Conservation (phyloP, 306 rosid genomes). For the Datisca glomerata region DNA sequence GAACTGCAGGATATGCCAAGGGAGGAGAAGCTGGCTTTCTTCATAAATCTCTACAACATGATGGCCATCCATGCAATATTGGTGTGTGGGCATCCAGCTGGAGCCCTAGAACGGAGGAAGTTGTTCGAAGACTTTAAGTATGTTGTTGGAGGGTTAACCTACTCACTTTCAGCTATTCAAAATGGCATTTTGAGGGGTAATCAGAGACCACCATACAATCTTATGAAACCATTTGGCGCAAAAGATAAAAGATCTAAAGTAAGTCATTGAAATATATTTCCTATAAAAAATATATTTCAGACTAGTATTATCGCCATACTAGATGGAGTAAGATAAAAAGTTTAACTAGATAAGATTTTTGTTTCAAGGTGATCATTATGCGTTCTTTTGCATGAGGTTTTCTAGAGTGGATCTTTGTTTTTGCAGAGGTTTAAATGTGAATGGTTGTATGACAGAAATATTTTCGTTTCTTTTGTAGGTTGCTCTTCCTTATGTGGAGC, state of each 20-base stretch:
- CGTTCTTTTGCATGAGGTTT: too few relatives aligned
- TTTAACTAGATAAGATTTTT: too few relatives aligned
- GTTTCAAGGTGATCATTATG: too few relatives aligned
- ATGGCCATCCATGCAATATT: conserved; percentile 85
- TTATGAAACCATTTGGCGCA: conserved; percentile 77
- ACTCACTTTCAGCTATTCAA: conserved; percentile 82
- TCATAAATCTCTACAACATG: conserved; percentile 88
- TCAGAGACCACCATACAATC: conserved; percentile 81
- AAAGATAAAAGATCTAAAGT: conserved; percentile 64
- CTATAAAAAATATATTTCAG: too few relatives aligned
- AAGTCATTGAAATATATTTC: conserved; percentile 10
- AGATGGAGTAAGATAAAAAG: too few relatives aligned
- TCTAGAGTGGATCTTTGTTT: too few relatives aligned
- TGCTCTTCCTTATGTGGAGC: conserved; percentile 81
- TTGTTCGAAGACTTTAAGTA: conserved; percentile 72
- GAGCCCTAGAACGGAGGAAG: conserved; percentile 68
- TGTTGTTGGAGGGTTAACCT: conserved; percentile 67
- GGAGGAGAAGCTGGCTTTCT: conserved; percentile 91
- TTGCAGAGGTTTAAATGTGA: too few relatives aligned
- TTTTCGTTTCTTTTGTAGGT: conserved; percentile 25
- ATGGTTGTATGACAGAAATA: background rate
- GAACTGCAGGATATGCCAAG: conserved; percentile 52
- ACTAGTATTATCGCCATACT: too few relatives aligned
- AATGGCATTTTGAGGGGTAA: conserved; percentile 92
- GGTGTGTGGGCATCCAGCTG: conserved; percentile 67